Evolutionary conservation across 805 yeast species (phyloP), one percentile per base, ranked within the genome.

Genomic region (Candida dajiaensis): DNA sequence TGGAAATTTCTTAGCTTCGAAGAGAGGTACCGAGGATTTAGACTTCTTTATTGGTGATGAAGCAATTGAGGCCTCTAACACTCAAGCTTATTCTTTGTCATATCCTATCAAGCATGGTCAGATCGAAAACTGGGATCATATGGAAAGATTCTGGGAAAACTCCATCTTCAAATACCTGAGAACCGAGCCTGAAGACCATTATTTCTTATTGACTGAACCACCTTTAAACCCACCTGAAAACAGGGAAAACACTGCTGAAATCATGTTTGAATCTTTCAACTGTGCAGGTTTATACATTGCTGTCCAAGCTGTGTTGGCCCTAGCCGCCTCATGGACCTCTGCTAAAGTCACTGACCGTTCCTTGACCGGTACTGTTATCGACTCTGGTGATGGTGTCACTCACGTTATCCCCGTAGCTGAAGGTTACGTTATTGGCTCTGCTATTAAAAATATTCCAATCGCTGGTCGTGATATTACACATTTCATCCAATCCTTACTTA

Each of bases 191-290:
- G 99, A 94, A 67, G 99, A 94, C 68, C 99, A 94, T 63, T 89
- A 88, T 64, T 94, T 94, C 68, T 72, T 94, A 47, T 71, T 94
- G 48, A 94, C 99, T 43, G 99, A 94, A 70, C 99, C 99, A 11
- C 99, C 99, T 20, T 78, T 94, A 55, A 94, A 94, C 63, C 97
- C 99, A n/a, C 99, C 99, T 7, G 99, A 94, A 72, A 94, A 94
- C 69, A 86, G 99, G 71, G 99, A 94, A 66, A 89, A 88, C 65
- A 89, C 96, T 1, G 99, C 99, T 12, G 99, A 94, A 66, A 94
- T 94, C 63, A 94, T 94, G 95, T 94, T 94, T 70, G 99, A 94
- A 71, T 83, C 96, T 18, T 94, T 94, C 77, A 94, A 94, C 67
- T 94, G 99, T 71, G 98, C 98, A 16, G 99, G 99, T 50, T 74